Evolutionary conservation across 768 basidiomycete species (phyloP).

Genomic region (Tylopilus sp.): DNA sequence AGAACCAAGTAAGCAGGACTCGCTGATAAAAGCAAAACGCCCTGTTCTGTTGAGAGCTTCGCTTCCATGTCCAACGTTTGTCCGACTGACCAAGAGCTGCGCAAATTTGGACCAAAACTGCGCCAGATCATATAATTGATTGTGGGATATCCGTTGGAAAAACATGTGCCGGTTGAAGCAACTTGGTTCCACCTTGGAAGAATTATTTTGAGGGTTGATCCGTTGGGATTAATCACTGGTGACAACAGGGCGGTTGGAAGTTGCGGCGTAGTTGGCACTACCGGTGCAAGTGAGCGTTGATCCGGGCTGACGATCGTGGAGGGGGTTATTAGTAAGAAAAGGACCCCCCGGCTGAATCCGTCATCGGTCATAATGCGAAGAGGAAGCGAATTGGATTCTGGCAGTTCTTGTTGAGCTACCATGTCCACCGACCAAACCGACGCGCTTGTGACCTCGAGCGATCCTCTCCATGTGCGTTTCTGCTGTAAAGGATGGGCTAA

Average conservation of each 20-base stretch:
- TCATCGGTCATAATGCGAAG: background rate
- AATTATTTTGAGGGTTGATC: background rate
- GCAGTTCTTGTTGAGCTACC: background rate
- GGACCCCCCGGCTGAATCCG: background rate
- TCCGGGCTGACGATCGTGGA: too few relatives aligned
- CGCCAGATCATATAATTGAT: background rate
- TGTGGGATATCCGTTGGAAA: background rate
- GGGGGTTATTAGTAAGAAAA: background rate
- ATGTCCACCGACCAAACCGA: constrained; percentile 36
- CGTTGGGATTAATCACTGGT: background rate
- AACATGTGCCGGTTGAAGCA: background rate
- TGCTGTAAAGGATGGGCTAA: background rate
- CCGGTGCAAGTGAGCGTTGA: too few relatives aligned
- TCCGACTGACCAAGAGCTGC: background rate
- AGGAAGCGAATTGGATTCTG: background rate
- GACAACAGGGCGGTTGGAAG: background rate
- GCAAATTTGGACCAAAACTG: background rate
- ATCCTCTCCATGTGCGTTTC: constrained; percentile 57
- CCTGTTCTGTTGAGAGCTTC: background rate
- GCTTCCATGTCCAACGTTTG: background rate
- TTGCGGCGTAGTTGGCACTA: too few relatives aligned
- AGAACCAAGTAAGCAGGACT: too few relatives aligned
- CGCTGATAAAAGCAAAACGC: too few relatives aligned
- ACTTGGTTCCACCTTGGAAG: background rate
- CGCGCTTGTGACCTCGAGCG: constrained; percentile 52